Evolutionary conservation across 78 protist species (phyloP).

Genomic region (Creolimax fragrantissima): DNA sequence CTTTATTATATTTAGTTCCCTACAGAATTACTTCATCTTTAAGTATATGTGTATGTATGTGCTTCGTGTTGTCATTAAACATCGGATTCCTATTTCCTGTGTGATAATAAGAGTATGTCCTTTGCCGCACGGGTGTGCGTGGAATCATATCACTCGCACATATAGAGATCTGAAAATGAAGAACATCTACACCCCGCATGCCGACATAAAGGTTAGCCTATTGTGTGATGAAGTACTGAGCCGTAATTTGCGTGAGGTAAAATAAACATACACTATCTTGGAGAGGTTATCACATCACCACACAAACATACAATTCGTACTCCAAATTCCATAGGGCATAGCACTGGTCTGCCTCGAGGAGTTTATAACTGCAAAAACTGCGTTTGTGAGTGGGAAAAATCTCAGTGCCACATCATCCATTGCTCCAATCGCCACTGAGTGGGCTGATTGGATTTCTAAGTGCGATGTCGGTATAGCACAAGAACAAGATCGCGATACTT

Average conservation of each 20-base stretch:
- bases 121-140: too few relatives aligned
- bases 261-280: background rate
- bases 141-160: too few relatives aligned
- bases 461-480: background rate
- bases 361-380: background rate
- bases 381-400: background rate
- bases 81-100: background rate
- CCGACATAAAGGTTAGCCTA: too few relatives aligned
- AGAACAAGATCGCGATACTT: background rate
- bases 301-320: background rate
- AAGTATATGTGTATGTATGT: background rate
- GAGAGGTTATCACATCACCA: background rate
- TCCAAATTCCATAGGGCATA: background rate
- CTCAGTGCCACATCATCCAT: background rate
- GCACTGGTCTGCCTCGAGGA: background rate
- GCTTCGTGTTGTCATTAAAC: background rate
- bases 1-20: background rate
- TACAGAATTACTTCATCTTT: background rate
- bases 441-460: background rate
- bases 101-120: too few relatives aligned
- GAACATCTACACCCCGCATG: too few relatives aligned
- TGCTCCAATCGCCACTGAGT: background rate
- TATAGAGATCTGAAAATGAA: too few relatives aligned
- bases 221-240: too few relatives aligned
- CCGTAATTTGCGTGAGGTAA: too few relatives aligned